Conservation (phyloP, 305 asterid genomes). For the Fraxinus angustifolia region DNA sequence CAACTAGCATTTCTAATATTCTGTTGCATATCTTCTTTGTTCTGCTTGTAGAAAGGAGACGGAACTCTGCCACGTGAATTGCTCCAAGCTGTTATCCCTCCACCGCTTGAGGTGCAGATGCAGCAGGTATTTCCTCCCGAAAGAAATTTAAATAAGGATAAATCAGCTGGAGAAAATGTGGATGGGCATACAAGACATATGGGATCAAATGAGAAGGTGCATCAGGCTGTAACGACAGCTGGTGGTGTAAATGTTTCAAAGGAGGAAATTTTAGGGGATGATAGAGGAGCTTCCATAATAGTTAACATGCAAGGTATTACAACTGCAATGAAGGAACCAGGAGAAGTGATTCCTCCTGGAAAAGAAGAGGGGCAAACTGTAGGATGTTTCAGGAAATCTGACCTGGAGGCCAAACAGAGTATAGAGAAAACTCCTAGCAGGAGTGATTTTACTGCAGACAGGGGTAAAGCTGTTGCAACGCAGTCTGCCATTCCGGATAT, state of each 20-base stretch:
- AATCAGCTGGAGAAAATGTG: conserved; percentile 41
- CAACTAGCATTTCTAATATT: conserved; percentile 12
- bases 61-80: conserved; percentile 82
- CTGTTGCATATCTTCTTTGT: conserved; percentile 24
- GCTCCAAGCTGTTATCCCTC: conserved; percentile 87
- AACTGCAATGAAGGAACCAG: conserved; percentile 49
- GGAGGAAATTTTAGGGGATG: conserved; percentile 57
- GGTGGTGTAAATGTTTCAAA: conserved; percentile 40
- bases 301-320: conserved; percentile 39
- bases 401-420: conserved; percentile 55
- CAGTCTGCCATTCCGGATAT: conserved; percentile 54
- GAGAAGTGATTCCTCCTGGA: conserved; percentile 49
- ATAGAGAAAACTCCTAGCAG: conserved; percentile 49
- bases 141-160: conserved; percentile 51
- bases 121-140: conserved; percentile 48
- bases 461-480: conserved; percentile 71
- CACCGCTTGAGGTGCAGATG: conserved; percentile 65
- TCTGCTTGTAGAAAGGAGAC: conserved; percentile 78
- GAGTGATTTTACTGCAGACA: conserved; percentile 60
- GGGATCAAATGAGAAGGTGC: conserved; percentile 60
- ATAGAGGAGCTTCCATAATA: conserved; percentile 37
- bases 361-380: conserved; percentile 67
- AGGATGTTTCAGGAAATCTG: conserved; percentile 50
- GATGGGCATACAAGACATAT: conserved; percentile 51
- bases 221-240: conserved; percentile 39